A percentile compares a stretch with the other conserved stretches of the same genome.
These are phyloP conservation scores for Fusarium marasasianum DNA, from an alignment of 2,329 filamentous ascomycete genomes.

Conservation along the genomic window DNA sequence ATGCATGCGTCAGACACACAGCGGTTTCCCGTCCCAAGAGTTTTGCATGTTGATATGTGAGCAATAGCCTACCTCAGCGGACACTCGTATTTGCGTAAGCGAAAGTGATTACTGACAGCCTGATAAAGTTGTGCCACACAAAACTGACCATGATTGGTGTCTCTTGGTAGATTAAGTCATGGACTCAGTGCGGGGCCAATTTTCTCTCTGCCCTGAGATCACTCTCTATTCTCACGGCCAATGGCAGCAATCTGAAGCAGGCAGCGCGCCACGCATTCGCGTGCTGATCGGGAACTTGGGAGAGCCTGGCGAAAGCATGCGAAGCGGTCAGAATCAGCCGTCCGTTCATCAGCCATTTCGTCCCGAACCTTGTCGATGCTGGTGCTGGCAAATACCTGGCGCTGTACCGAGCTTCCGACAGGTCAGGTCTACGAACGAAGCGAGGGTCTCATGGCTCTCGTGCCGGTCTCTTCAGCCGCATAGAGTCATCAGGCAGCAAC, in stretches of 20 bases:
- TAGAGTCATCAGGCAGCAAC: not conserved
- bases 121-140: not conserved
- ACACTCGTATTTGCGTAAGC: not conserved
- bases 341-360: not conserved
- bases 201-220: not conserved
- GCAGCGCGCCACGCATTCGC: not conserved
- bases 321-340: not conserved
- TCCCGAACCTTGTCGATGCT: not conserved
- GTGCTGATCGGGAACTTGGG: not conserved
- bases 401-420: not conserved
- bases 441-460: not conserved
- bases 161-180: not conserved
- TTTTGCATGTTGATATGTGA: not conserved
- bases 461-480: not conserved
- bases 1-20: accelerated
- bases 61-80: not conserved
- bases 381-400: not conserved
- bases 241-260: not conserved
- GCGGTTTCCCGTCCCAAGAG: not conserved
- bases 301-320: not conserved
- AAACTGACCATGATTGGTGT: not conserved
- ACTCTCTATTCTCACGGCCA: not conserved
- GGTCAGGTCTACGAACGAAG: not conserved
- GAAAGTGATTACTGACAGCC: not conserved
- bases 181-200: not conserved